Conservation (phyloP, 345 rosid genomes). For the Pistacia integerrima region DNA sequence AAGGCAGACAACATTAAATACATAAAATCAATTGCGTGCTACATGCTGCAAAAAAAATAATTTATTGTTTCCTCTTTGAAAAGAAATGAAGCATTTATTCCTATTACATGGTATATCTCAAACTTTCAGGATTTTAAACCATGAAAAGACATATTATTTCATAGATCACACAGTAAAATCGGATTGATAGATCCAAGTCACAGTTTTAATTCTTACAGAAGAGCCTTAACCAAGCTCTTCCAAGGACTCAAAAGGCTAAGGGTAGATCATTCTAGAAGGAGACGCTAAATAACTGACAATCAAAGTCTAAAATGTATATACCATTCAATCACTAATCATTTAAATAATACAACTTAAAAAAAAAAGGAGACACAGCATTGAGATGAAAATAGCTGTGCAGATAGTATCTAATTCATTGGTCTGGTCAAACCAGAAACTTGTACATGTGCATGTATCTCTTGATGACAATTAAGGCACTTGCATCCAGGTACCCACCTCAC, state of each 20-base stretch:
- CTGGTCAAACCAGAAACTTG: background rate
- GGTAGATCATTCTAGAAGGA: slow-evolving; percentile 1
- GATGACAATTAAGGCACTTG: background rate
- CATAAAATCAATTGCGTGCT: background rate
- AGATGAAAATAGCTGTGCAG: background rate
- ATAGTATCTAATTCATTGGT: background rate
- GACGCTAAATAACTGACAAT: background rate
- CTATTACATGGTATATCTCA: background rate
- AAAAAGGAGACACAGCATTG: background rate
- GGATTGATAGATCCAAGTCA: background rate
- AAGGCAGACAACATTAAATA: background rate
- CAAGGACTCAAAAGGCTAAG: background rate
- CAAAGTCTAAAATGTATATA: background rate
- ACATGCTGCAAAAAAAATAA: background rate
- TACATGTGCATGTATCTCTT: background rate
- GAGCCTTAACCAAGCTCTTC: background rate
- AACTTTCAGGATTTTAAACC: background rate
- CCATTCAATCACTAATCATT: background rate
- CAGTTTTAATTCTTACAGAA: background rate
- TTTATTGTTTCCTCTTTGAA: background rate
- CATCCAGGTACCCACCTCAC: slow-evolving; percentile 61
- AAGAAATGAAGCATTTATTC: no score
- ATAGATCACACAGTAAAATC: background rate
- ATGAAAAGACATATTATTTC: background rate
- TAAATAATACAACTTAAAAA: background rate